Base-by-base conservation (phyloP, 352 stramenopile genomes). In the Globisporangium irregulare region DNA sequence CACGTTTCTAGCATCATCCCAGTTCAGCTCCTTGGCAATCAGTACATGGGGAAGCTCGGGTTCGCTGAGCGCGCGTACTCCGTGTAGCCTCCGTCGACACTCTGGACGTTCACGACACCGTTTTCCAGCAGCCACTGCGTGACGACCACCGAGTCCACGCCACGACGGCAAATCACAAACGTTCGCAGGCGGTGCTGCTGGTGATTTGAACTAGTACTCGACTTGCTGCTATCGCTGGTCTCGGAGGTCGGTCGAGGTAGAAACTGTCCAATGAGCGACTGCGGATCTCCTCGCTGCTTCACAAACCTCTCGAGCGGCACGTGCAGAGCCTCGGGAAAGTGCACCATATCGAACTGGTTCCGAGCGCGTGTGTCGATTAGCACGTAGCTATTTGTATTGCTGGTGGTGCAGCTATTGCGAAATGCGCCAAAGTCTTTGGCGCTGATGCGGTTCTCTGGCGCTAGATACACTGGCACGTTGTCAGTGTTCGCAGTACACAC, bases 111-210 rank as follows among this genome's bases (percentile, higher is more conserved):
- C 1, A 41, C 55, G 46, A 85, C 59, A 2, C 80, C 85, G 22
- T 72, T 69, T 6, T 66, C 64, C 12, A 91, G 10, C n/a, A 95
- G 64, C 81, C 82, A 90, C 50, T 74, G 60, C 12, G 85, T 86
- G 15, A 84, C 82, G 8, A 71, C 72, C 4, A 87, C 72, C 9
- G 86, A 95, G 60, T 93, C 86, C 6, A 94, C 72, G 8, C 88
- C 88, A 34, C 88, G 86, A n/a, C 86, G 82, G 58, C 88, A 95
- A 46, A 95, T 90, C 34, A 95, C 86, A 46, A 88, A 64, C n/a
- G 70, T 54, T 9, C 46, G 43, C 4, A 22, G 50, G 24, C 34
- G 24, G 6, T 64, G 24, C 15, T 57, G 41, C 22, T 51, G 41
- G 22, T 48, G n/a, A 24, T 20, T n/a, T 29, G 25, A 20, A 5